Evolutionary conservation across 2,329 filamentous ascomycete species (phyloP), one percentile per base, ranked within the genome.

Genomic region (Colletotrichum lini): DNA sequence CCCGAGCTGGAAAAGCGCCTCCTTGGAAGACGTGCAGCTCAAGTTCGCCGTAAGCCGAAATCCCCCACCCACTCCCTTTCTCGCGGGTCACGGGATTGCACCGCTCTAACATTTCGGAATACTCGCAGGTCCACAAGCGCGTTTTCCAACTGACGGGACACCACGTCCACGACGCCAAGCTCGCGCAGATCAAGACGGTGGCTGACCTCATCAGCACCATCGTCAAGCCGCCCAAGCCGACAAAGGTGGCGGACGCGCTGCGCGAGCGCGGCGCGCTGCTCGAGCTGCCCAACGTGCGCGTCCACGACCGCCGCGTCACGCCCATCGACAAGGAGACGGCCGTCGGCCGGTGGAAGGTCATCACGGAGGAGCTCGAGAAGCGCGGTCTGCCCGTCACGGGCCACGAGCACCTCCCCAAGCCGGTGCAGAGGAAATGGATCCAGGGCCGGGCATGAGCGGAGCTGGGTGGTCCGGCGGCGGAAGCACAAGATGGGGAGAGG

Each of bases 111-210:
- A n/a, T 18, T 9, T 35, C 30, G 4, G 18, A 35, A 7, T 16
- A 21, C 30, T 4, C 44, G 23, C 75, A 98, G 95, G 87, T 96
- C 74, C 84, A 91, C 77, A 97, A 98, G 83, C 92, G 94, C 70
- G 84, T 95, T 72, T 90, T 92, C 80, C 93, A 96, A 80, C 86
- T 97, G 72, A 95, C 92, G n/a, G 94, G 94, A 72, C 89, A 91
- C 72, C 88, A 90, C 70, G 85, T 98, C 74, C 86, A 93, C 18
- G 96, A 98, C 81, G 85, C 89, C 57, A 87, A 88, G 75, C 87
- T 97, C 72, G 82, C 84, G 60, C 83, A 85, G 54, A 84, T 90
- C 72, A 81, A 80, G 62, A 91, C 86, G 10, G 84, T 90, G 47
- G 83, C 85, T 66, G 80, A 86, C 38, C 80, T 94, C 62, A 80